Percentiles rank a stretch among this genome's conserved stretches.
Evolutionary conservation across 441 rosid genomes (phyloP).

Genomic region (Gossypium trilobum): DNA sequence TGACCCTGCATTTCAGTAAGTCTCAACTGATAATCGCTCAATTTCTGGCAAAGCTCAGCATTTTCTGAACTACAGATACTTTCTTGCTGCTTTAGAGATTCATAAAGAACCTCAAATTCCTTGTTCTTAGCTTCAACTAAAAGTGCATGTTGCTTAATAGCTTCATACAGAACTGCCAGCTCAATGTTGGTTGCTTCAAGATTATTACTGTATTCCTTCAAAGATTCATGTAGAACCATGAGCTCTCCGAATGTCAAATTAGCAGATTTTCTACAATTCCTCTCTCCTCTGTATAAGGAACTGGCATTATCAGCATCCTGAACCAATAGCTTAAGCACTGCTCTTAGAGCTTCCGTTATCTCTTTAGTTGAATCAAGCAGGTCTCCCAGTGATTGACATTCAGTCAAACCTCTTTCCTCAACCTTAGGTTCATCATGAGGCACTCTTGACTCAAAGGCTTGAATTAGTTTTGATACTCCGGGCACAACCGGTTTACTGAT

Average conservation of each 20-base stretch:
- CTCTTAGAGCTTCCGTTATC: conserved; percentile 44
- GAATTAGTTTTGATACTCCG: conserved; percentile 71
- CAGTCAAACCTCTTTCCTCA: conserved; percentile 33
- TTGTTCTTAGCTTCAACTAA: conserved; percentile 34
- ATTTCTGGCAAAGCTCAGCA: conserved; percentile 39
- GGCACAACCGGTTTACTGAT: conserved; percentile 40
- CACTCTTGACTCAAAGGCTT: conserved; percentile 72
- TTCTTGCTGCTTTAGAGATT: conserved; percentile 38
- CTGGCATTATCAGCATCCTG: conserved; percentile 44
- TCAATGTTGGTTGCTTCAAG: conserved; percentile 56
- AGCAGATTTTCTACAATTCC: conserved; percentile 33
- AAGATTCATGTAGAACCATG: conserved; percentile 37
- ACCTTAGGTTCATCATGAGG: conserved; percentile 52
- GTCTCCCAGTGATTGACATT: conserved; percentile 36
- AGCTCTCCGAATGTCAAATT: conserved; percentile 35
- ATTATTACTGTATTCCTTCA: conserved; percentile 38
- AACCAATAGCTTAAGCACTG: conserved; percentile 44
- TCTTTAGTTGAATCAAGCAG: conserved; percentile 36
- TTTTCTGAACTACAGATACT: conserved; percentile 41
- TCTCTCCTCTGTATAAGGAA: conserved; percentile 34
- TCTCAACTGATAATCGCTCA: conserved; percentile 35
- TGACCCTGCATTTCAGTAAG: conserved; percentile 47
- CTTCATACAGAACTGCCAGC: conserved; percentile 57
- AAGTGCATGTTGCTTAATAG: conserved; percentile 42
- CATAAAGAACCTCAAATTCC: conserved; percentile 45